Evolutionary conservation across 169 alveolate genomes (phyloP).

Genomic region (Plasmodium billcollinsi): DNA sequence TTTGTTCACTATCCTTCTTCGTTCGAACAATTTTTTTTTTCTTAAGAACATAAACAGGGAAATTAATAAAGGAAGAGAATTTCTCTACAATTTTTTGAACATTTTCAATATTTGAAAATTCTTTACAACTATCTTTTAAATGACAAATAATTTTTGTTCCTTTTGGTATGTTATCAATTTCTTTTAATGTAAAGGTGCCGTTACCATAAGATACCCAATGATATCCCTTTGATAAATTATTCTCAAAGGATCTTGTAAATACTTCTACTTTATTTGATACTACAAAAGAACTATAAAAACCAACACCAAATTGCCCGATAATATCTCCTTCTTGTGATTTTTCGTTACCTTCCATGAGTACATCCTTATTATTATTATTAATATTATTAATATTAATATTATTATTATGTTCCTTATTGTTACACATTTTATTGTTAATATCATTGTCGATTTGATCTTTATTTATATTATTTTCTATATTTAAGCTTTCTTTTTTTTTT

Average conservation of each 20-base stretch:
- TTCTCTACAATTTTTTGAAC: slow-evolving; percentile 89
- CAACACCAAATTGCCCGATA: slow-evolving; percentile 95
- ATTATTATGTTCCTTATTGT: no score
- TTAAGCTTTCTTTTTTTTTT: slow-evolving; percentile 43
- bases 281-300: slow-evolving; percentile 93
- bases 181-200: slow-evolving; percentile 83
- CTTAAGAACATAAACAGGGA: slow-evolving; percentile 88
- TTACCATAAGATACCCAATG: slow-evolving; percentile 87
- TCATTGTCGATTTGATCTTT: no score
- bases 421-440: no score
- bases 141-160: slow-evolving; percentile 95
- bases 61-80: slow-evolving; percentile 94
- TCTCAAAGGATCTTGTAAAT: slow-evolving; percentile 88
- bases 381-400: no score
- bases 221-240: slow-evolving; percentile 86
- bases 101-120: slow-evolving; percentile 86
- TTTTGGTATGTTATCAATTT: slow-evolving; percentile 83
- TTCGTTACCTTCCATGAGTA: neutral
- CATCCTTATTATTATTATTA: no score
- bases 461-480: no score
- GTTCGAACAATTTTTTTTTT: slow-evolving; percentile 12
- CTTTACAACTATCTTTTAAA: slow-evolving; percentile 91
- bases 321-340: slow-evolving; percentile 76
- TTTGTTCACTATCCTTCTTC: neutral
- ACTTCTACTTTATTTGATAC: slow-evolving; percentile 94